phyloP scores from a whole-genome alignment of 345 rosid genomes.

The Eucalyptus polybractea region DNA sequence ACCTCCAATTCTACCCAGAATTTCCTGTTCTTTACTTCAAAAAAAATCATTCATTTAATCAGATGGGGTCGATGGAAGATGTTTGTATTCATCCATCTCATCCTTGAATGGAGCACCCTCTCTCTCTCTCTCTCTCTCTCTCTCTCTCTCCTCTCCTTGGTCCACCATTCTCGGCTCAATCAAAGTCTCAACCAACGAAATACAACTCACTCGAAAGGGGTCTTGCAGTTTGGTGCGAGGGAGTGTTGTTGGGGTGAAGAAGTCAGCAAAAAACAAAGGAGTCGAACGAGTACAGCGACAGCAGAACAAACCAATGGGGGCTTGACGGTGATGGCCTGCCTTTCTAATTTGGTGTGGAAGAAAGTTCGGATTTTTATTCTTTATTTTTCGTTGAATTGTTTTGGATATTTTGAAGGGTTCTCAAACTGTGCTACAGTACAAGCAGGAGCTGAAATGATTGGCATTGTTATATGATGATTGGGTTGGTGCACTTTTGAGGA shows the following conservation, averaged over 20 bases:
- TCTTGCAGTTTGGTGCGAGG: not conserved
- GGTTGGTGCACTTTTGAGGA: not conserved
- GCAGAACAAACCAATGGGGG: not conserved
- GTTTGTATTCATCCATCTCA: not conserved
- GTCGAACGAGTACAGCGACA: not conserved
- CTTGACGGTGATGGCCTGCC: not conserved
- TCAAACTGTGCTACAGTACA: not conserved
- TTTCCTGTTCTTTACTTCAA: not conserved
- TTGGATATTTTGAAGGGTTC: not conserved
- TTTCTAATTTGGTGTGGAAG: not conserved
- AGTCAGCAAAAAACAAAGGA: not conserved
- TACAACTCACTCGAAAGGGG: not conserved
- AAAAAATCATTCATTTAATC: not conserved
- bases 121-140: not conserved
- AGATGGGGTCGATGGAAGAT: not conserved
- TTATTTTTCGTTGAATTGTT: not conserved
- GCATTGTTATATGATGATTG: not conserved
- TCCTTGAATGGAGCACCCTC: not conserved
- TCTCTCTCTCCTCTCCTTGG: not conserved
- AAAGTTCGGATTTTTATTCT: not conserved
- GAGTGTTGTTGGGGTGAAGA: not conserved
- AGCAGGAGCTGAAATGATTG: not conserved
- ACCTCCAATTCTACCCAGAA: conserved; percentile 4
- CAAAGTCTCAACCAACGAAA: not conserved
- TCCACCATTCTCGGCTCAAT: not conserved